These are phyloP conservation scores for Alternaria ventricosa DNA, from an alignment of 2,329 filamentous ascomycete species.

Conservation along the genomic window DNA sequence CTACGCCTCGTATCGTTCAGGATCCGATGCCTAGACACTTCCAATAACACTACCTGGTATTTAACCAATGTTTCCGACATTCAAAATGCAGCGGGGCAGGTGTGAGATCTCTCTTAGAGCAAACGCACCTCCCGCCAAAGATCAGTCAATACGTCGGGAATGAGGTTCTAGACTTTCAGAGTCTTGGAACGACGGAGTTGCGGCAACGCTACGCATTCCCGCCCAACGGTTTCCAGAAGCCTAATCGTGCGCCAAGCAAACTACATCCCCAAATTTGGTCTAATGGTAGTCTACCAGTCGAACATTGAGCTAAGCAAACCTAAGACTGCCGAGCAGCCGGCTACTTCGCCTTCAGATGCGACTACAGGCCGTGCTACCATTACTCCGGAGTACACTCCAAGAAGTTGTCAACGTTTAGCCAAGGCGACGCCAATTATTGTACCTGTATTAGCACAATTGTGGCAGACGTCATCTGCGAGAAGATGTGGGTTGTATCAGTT, in stretches of 20 bases:
- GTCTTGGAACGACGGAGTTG: background rate
- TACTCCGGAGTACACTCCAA: background rate
- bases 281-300: background rate
- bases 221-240: background rate
- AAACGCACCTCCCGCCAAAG: background rate
- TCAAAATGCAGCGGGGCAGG: too few relatives aligned
- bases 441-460: background rate
- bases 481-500: background rate
- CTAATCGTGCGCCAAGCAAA: background rate
- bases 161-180: background rate
- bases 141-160: background rate
- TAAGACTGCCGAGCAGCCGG: background rate
- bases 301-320: background rate
- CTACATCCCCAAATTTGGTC: background rate
- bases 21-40: too few relatives aligned
- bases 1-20: too few relatives aligned
- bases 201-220: background rate
- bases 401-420: background rate
- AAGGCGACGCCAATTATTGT: background rate
- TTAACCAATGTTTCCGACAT: too few relatives aligned
- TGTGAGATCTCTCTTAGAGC: too few relatives aligned
- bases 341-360: background rate
- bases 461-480: background rate
- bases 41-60: too few relatives aligned
- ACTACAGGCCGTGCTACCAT: background rate